A percentile compares a stretch with the other conserved stretches of the same genome.
Conservation (phyloP, 345 rosid species). For the Murraya paniculata region DNA sequence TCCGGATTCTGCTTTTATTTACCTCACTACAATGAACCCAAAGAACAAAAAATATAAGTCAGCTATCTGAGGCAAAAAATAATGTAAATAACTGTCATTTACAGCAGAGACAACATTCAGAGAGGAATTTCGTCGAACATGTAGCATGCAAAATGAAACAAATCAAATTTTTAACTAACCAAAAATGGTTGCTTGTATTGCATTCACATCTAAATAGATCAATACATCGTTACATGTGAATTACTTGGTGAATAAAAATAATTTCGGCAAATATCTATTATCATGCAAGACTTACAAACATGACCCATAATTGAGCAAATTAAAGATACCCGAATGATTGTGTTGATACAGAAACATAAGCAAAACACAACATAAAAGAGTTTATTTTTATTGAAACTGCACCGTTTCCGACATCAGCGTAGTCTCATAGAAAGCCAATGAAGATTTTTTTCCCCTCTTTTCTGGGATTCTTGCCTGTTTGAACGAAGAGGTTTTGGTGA, state of each 20-base stretch:
- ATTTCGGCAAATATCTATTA: not conserved
- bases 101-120: not conserved
- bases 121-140: not conserved
- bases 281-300: not conserved
- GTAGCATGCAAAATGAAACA: not conserved
- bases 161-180: not conserved
- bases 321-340: not conserved
- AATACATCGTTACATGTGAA: not conserved
- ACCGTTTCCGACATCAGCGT: not conserved
- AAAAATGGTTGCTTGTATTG: not conserved
- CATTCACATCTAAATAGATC: not conserved
- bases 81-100: not conserved
- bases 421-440: not conserved
- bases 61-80: not conserved
- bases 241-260: not conserved
- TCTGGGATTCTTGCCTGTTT: not conserved
- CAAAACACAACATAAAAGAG: not conserved
- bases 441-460: not conserved
- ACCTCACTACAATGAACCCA: not conserved
- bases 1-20: not conserved
- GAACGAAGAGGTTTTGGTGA: not conserved
- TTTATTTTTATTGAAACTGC: too few relatives aligned
- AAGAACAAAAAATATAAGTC: not conserved
- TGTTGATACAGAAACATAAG: not conserved
- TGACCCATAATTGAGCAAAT: not conserved